Evolutionary conservation across 495 filamentous ascomycete species (phyloP).

Genomic region (Xylaria sp.): DNA sequence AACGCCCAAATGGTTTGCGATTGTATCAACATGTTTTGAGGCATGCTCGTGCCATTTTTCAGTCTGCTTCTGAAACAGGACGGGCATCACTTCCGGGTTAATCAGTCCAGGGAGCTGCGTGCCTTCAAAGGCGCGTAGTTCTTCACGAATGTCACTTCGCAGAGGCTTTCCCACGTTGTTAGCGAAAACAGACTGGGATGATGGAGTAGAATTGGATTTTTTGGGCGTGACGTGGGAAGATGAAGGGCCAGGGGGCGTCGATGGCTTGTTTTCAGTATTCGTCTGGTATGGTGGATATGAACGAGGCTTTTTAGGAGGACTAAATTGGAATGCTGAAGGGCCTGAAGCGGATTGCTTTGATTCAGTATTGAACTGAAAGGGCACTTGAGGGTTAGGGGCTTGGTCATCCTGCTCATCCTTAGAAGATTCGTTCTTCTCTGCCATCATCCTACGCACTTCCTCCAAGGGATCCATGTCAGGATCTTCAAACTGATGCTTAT

Average conservation of each 20-base stretch:
- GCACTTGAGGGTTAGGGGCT: neutral
- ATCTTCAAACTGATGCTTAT: conserved; percentile 3
- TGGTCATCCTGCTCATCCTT: neutral
- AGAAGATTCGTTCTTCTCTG: neutral
- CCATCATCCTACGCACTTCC: conserved; percentile 9
- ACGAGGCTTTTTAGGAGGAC: too few species aligned
- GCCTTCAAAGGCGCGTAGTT: conserved; percentile 1
- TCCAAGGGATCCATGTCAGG: neutral
- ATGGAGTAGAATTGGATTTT: too few species aligned
- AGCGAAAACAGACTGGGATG: too few species aligned
- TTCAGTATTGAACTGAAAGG: neutral
- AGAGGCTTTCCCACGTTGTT: neutral
- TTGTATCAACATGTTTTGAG: conserved; percentile 43
- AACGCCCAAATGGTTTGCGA: conserved; percentile 20
- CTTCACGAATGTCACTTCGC: neutral
- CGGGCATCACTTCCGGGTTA: conserved; percentile 1
- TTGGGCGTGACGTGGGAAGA: too few species aligned
- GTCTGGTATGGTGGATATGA: too few species aligned
- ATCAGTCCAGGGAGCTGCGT: conserved; percentile 1
- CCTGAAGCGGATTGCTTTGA: neutral
- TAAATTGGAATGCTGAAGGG: neutral
- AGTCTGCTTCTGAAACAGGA: conserved; percentile 1
- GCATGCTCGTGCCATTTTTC: conserved; percentile 31
- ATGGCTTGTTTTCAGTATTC: too few species aligned
- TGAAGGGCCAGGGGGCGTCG: too few species aligned